A percentile compares a stretch with the other conserved stretches of the same genome.
Conservation (phyloP, 192 early-diverging fungal genomes). For the Mortierella hygrophila region DNA sequence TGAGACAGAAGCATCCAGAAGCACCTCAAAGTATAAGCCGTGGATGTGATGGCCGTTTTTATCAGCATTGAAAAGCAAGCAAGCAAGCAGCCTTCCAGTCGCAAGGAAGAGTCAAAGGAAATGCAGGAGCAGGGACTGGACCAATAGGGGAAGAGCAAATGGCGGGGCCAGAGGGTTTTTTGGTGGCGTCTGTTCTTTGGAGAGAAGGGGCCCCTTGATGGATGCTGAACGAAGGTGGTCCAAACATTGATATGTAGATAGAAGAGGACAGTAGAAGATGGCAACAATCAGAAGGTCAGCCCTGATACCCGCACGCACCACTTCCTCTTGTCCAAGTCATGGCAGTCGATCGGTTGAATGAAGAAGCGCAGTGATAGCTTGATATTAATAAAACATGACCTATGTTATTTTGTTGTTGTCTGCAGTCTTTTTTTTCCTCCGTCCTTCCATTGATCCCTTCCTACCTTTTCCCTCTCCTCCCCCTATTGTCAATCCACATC, state of each 20-base stretch:
- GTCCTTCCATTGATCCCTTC: background rate
- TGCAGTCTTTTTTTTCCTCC: background rate
- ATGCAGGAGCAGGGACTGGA: background rate
- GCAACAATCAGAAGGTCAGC: background rate
- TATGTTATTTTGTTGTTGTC: background rate
- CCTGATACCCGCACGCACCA: background rate
- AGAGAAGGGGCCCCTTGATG: background rate
- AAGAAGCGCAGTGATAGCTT: background rate
- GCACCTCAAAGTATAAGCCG: background rate
- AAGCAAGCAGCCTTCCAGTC: background rate
- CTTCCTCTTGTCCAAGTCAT: background rate
- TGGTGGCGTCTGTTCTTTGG: background rate
- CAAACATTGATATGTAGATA: background rate
- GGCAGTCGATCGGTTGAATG: background rate
- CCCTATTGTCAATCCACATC: constrained; percentile 8
- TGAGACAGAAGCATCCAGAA: constrained; percentile 4
- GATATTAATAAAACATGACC: background rate
- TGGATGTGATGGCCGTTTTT: background rate
- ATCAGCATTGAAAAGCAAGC: background rate
- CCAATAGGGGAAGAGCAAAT: background rate
- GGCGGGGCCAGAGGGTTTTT: background rate
- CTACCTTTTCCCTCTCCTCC: background rate
- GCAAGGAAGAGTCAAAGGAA: background rate
- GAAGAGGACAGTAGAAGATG: background rate
- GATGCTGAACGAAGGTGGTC: background rate